Conservation (phyloP, 1,284 basidiomycete genomes). For the Coniophora puteana region DNA sequence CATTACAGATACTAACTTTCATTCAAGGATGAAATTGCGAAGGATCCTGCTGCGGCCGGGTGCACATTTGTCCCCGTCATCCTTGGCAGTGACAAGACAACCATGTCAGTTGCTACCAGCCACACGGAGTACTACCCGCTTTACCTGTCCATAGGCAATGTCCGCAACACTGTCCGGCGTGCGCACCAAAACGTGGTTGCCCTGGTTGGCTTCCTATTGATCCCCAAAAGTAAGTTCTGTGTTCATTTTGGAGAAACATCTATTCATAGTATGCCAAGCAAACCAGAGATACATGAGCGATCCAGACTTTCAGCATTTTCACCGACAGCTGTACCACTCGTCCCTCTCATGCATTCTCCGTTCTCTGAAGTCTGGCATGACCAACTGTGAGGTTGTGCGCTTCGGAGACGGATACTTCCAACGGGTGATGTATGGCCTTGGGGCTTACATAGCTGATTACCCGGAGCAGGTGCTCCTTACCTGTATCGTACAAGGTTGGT, state of each 20-base stretch:
- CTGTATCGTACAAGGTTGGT: conserved; percentile 5
- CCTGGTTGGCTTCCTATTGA: conserved; percentile 23
- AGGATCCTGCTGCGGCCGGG: conserved; percentile 20
- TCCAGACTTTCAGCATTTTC: conserved; percentile 2
- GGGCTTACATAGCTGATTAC: conserved; percentile 11
- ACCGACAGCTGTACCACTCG: conserved; percentile 5
- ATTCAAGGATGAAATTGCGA: conserved; percentile 7
- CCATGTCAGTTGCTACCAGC: conserved; percentile 31
- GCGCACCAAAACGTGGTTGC: conserved; percentile 23
- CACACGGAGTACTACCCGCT: conserved; percentile 29
- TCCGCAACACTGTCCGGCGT: conserved; percentile 27
- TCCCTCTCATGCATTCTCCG: conserved; percentile 4
- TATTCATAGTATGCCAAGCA: conserved; percentile 5
- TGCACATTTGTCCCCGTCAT: conserved; percentile 28
- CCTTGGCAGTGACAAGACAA: conserved; percentile 32
- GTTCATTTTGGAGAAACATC: too few relatives aligned
- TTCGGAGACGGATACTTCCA: conserved; percentile 9
- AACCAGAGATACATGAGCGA: conserved; percentile 6
- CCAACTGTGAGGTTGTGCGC: background rate
- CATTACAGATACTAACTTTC: background rate
- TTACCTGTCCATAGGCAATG: conserved; percentile 26
- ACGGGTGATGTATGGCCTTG: conserved; percentile 4
- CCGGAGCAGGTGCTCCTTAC: conserved; percentile 10
- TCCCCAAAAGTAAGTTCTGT: conserved; percentile 31
- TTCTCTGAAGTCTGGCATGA: conserved; percentile 4